Percentiles rank a stretch among this genome's conserved stretches.
phyloP scores from a whole-genome alignment of 192 early-diverging fungal species.

The Coemansia sp. region DNA sequence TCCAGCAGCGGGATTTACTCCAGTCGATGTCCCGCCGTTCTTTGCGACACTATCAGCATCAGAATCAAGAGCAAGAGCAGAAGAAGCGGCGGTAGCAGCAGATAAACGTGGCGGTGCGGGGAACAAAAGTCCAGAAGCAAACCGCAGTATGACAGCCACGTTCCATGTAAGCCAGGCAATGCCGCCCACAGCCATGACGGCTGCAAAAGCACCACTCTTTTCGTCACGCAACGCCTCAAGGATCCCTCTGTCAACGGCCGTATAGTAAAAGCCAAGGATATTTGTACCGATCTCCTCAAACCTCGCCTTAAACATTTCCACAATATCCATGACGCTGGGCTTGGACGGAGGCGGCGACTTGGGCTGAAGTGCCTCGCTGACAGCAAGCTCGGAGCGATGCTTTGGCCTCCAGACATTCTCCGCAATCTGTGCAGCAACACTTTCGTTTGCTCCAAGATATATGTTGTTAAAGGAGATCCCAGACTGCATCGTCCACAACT shows the following conservation, averaged over 20 bases:
- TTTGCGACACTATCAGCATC: background rate
- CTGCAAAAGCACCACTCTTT: slow-evolving; percentile 30
- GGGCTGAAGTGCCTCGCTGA: slow-evolving; percentile 32
- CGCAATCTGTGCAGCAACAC: slow-evolving; percentile 69
- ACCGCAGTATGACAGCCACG: slow-evolving; percentile 17
- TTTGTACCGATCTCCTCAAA: slow-evolving; percentile 31
- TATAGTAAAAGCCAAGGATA: slow-evolving; percentile 27
- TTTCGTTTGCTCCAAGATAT: slow-evolving; percentile 75
- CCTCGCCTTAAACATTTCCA: slow-evolving; percentile 24
- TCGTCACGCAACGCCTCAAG: slow-evolving; percentile 33
- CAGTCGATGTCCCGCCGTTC: slow-evolving; percentile 6
- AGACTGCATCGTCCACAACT: slow-evolving; percentile 93
- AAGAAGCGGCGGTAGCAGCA: background rate
- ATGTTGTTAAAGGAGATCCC: slow-evolving; percentile 90
- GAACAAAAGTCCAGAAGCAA: slow-evolving; percentile 6
- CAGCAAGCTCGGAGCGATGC: slow-evolving; percentile 63
- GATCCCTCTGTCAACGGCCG: slow-evolving; percentile 14
- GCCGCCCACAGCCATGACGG: slow-evolving; percentile 27
- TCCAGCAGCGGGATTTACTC: background rate
- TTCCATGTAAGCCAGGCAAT: slow-evolving; percentile 50
- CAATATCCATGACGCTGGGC: slow-evolving; percentile 14
- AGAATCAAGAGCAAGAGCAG: background rate
- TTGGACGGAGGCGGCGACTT: slow-evolving; percentile 25
- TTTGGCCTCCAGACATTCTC: slow-evolving; percentile 81
- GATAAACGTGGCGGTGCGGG: slow-evolving; percentile 8